Evolutionary conservation across 2,329 filamentous ascomycete genomes (phyloP).

Genomic region (Colletotrichum noveboracense): DNA sequence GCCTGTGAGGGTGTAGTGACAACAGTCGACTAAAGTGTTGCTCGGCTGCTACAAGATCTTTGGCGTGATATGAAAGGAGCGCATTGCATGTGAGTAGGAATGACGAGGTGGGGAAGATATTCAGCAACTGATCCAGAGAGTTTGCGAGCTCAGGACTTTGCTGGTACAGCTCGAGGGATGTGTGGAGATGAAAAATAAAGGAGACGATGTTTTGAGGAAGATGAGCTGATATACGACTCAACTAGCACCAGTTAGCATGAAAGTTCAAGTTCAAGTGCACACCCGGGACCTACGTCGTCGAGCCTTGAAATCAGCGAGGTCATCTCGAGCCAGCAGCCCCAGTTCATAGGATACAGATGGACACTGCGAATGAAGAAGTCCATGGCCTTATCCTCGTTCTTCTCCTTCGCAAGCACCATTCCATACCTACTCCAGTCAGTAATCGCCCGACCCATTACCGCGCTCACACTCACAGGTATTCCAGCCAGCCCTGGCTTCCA

Average conservation of each 20-base stretch:
- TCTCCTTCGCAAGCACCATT: slow-evolving; percentile 86
- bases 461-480: slow-evolving; percentile 67
- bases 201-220: slow-evolving; percentile 91
- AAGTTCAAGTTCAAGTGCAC: neutral
- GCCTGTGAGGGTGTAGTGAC: slow-evolving; percentile 73
- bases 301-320: slow-evolving; percentile 78
- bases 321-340: slow-evolving; percentile 96
- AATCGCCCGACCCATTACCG: neutral
- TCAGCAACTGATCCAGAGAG: slow-evolving; percentile 77
- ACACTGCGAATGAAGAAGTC: slow-evolving; percentile 89
- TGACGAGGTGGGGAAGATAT: slow-evolving; percentile 85
- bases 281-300: slow-evolving; percentile 74
- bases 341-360: slow-evolving; percentile 91
- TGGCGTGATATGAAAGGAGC: slow-evolving; percentile 87
- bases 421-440: slow-evolving; percentile 66
- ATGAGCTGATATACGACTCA: slow-evolving; percentile 73
- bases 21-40: slow-evolving; percentile 79
- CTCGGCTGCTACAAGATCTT: slow-evolving; percentile 74
- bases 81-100: slow-evolving; percentile 92
- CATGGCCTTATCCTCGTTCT: slow-evolving; percentile 85
- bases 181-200: slow-evolving; percentile 91
- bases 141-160: slow-evolving; percentile 77
- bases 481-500: slow-evolving; percentile 88
- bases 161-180: slow-evolving; percentile 90
- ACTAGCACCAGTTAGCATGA: slow-evolving; percentile 49